Conservation (phyloP, 768 basidiomycete species). For the Naganishia friedmannii region DNA sequence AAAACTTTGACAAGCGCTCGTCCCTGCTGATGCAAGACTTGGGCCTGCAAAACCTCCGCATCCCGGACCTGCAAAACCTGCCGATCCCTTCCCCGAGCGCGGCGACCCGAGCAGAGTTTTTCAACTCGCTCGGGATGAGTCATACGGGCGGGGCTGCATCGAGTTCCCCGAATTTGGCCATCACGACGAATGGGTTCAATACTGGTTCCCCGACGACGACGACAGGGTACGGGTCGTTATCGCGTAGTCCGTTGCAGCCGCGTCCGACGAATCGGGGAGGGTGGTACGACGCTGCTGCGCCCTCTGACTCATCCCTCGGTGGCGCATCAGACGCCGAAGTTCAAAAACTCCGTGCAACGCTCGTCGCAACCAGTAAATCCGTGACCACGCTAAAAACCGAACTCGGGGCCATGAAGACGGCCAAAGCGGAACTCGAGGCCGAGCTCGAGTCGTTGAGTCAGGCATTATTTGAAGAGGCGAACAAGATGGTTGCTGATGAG, state of each 20-base stretch:
- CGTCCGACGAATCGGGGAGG: slow-evolving; percentile 8
- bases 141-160: not conserved
- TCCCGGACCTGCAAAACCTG: slow-evolving; percentile 44
- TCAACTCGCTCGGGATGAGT: slow-evolving; percentile 23
- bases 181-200: slow-evolving; percentile 3
- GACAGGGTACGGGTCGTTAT: too few relatives aligned
- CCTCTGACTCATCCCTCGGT: not conserved
- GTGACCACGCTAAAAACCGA: slow-evolving; percentile 36
- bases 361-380: slow-evolving; percentile 15
- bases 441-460: slow-evolving; percentile 50
- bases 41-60: slow-evolving; percentile 24
- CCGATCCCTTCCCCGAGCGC: slow-evolving; percentile 56
- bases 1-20: slow-evolving; percentile 27
- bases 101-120: slow-evolving; percentile 13
- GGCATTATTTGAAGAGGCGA: slow-evolving; percentile 53
- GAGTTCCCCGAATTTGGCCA: slow-evolving; percentile 20
- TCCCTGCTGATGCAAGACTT: slow-evolving; percentile 26
- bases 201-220: slow-evolving; percentile 3
- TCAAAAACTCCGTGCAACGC: slow-evolving; percentile 17
- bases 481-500: slow-evolving; percentile 53
- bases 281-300: slow-evolving; percentile 19
- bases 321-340: slow-evolving; percentile 24
- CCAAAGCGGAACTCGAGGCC: slow-evolving; percentile 50
- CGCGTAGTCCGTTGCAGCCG: slow-evolving; percentile 2
- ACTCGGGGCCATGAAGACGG: slow-evolving; percentile 45